Evolutionary conservation across 441 rosid species (phyloP), one percentile per base, ranked within the genome.

Genomic region (Gossypium schwendimanii): DNA sequence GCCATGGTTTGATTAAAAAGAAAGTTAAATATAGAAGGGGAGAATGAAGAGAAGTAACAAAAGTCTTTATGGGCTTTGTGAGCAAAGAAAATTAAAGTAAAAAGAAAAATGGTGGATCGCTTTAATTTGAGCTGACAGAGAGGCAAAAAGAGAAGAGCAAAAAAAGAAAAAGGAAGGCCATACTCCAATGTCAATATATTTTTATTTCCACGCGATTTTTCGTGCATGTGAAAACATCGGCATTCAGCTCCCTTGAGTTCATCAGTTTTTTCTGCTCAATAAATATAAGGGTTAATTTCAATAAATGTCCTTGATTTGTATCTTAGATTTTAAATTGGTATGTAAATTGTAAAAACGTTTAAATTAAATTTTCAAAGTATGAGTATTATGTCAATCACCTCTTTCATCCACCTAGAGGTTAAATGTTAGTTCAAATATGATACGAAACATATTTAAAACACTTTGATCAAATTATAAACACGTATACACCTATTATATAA

Each of bases 41-140:
- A 4, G 33, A 31, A 50, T 18, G 7, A 3, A 45, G 72, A 50
- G 77, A 76, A 52, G 72, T 11, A 70, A 69, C 45, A 50, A 69
- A 76, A 71, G 39, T 72, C 71, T 72, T 2, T 1, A 26, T 24
- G 20, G 54, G 77, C 70, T 79, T 81, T 78, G 75, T 73, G 59
- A 66, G 68, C 64, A 69, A 8, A 61, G 71, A 75, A 75, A 78
- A 63, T 61, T 58, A 49, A 53, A 53, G 58, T 18, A 53, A 18
- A 47, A 47, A 14, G 53, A 11, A 47, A 47, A 63, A 62, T 74
- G 70, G 82, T 21, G 73, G 79, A 63, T 66, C 59, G 72, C 91
- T 90, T 90, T 90, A 88, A 85, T 86, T 90, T 88, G 91, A 90
- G 90, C 84, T 84, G 92, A 75, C 85, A 76, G 74, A 73, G 90